Conservation (phyloP, 2,329 filamentous ascomycete species). For the Trichocomaceae sp. region DNA sequence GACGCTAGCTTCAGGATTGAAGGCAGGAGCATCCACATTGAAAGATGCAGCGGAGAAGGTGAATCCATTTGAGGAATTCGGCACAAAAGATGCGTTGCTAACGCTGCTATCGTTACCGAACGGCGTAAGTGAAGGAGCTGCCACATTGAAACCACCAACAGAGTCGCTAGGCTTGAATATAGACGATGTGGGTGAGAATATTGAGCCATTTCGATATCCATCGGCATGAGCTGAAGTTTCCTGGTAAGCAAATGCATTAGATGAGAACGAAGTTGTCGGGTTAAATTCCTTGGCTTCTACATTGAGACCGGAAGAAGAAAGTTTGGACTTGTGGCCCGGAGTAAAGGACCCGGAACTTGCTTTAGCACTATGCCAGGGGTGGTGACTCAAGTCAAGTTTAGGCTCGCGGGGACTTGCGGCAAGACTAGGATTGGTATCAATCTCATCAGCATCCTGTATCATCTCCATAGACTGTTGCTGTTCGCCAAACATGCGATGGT, state of each 20-base stretch:
- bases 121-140: conserved; percentile 66
- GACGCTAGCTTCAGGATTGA: conserved; percentile 53
- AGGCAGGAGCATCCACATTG: conserved; percentile 68
- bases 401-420: conserved; percentile 53
- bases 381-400: conserved; percentile 23
- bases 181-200: conserved; percentile 23
- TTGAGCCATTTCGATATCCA: conserved; percentile 21
- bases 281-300: conserved; percentile 85
- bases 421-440: conserved; percentile 68
- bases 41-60: conserved; percentile 65
- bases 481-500: conserved; percentile 31
- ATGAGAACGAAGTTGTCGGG: conserved; percentile 46
- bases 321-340: conserved; percentile 55
- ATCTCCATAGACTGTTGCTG: conserved; percentile 25
- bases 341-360: conserved; percentile 27
- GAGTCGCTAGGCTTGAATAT: conserved; percentile 25
- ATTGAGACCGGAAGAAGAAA: conserved; percentile 72
- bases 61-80: conserved; percentile 38
- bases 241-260: conserved; percentile 40
- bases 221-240: conserved; percentile 37
- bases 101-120: conserved; percentile 13
- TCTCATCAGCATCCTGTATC: conserved; percentile 53
- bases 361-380: conserved; percentile 30
- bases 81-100: conserved; percentile 16
- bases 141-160: conserved; percentile 46